These are phyloP conservation scores for Oryza meridionalis DNA, from an alignment of 176 grass and related monocot genomes.

Conservation along the genomic window DNA sequence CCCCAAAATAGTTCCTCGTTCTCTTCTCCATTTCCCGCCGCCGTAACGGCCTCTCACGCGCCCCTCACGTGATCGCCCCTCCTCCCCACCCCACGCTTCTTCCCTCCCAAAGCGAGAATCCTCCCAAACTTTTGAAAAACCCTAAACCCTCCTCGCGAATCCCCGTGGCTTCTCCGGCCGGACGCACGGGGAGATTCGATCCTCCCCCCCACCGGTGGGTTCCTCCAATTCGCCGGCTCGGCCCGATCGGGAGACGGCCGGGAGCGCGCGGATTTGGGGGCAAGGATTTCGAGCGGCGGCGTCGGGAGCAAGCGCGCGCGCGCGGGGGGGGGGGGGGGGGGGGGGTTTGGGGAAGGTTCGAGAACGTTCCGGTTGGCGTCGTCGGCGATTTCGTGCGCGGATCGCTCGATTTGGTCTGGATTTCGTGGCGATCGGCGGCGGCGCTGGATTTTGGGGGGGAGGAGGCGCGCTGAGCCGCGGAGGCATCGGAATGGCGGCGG, in stretches of 20 bases:
- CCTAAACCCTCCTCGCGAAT: constrained; percentile 37
- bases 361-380: background rate
- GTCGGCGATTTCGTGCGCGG: background rate
- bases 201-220: background rate
- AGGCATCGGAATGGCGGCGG: constrained; percentile 33
- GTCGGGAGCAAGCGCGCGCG: background rate
- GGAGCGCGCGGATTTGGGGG: constrained; percentile 25
- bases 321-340: constrained; percentile 7
- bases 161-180: background rate
- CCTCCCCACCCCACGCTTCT: background rate
- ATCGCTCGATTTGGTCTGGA: background rate
- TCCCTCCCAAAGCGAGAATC: constrained; percentile 39
- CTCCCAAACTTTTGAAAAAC: constrained; percentile 37
- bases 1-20: no score
- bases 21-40: background rate
- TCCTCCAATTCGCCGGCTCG: background rate
- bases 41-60: constrained; percentile 32
- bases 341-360: constrained; percentile 27
- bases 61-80: background rate
- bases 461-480: background rate
- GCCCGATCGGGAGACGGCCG: background rate
- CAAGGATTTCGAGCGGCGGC: background rate
- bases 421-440: constrained; percentile 5
- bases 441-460: background rate
- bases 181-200: background rate